These are phyloP conservation scores for Pseudogymnoascus sp. DNA, from an alignment of 2,329 filamentous ascomycete species.

Conservation along the genomic window DNA sequence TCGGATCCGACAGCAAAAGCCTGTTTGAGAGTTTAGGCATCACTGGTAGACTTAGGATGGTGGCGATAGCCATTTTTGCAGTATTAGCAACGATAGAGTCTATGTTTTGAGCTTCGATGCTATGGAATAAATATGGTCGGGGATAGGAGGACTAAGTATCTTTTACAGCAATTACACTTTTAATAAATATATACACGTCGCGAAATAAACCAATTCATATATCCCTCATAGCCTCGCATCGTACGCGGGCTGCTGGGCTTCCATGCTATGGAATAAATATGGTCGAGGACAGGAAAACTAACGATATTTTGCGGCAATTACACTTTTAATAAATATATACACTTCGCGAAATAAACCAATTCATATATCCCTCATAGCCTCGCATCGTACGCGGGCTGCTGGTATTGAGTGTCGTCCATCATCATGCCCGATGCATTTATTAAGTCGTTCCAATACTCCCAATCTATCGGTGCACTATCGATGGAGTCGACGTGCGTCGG, in stretches of 20 bases:
- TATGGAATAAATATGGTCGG: background rate
- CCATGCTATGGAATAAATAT: background rate
- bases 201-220: background rate
- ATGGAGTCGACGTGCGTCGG: slow-evolving; percentile 17
- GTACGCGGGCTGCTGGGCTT: background rate
- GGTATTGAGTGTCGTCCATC: background rate
- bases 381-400: background rate
- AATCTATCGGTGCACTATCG: slow-evolving; percentile 20
- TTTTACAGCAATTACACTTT: background rate
- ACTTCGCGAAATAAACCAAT: background rate
- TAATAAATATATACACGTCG: background rate
- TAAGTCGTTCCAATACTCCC: slow-evolving; percentile 26
- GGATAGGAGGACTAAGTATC: background rate
- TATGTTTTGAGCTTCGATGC: background rate
- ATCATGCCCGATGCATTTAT: slow-evolving; percentile 18
- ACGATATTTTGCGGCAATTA: background rate
- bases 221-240: background rate
- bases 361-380: background rate
- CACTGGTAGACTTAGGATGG: background rate
- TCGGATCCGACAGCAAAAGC: background rate
- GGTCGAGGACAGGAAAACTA: background rate
- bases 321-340: background rate
- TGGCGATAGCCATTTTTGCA: background rate
- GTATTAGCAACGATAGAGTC: background rate
- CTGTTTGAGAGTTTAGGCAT: background rate